Conservation (phyloP, 495 filamentous ascomycete species). For the Penicillium arizonense region DNA sequence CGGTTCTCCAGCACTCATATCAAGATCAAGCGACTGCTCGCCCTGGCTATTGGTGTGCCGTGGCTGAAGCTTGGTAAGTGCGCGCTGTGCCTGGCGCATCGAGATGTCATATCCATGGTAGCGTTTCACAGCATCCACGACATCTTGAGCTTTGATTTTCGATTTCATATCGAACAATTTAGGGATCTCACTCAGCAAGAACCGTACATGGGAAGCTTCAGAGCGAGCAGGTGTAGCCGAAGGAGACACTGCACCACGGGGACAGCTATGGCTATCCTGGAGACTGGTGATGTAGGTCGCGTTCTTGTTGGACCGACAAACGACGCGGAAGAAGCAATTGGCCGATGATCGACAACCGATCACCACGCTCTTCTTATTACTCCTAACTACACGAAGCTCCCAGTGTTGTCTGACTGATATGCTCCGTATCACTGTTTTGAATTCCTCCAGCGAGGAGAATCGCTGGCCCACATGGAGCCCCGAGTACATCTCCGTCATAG, state of each 20-base stretch:
- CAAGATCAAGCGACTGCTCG: slow-evolving; percentile 18
- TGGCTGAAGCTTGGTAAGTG: slow-evolving; percentile 41
- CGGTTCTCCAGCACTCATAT: slow-evolving; percentile 20
- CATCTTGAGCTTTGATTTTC: slow-evolving; percentile 40
- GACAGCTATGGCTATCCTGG: slow-evolving; percentile 45
- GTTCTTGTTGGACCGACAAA: slow-evolving; percentile 48
- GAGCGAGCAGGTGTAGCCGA: slow-evolving; percentile 41
- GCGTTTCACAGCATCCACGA: slow-evolving; percentile 45
- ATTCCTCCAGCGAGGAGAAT: slow-evolving; percentile 43
- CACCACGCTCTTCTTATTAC: slow-evolving; percentile 49
- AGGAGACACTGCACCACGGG: slow-evolving; percentile 31
- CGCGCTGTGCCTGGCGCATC: slow-evolving; percentile 45
- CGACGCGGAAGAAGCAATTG: slow-evolving; percentile 47
- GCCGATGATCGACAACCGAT: slow-evolving; percentile 42
- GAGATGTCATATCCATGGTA: slow-evolving; percentile 49
- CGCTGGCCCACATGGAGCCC: slow-evolving; percentile 46
- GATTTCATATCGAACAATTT: slow-evolving; percentile 46
- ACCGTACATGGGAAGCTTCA: slow-evolving; percentile 49
- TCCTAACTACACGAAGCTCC: slow-evolving; percentile 46
- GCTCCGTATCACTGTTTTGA: slow-evolving; percentile 42
- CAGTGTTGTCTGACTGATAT: slow-evolving; percentile 48
- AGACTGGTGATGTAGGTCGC: slow-evolving; percentile 48
- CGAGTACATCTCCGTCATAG: slow-evolving; percentile 46
- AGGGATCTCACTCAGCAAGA: slow-evolving; percentile 44
- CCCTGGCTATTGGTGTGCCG: slow-evolving; percentile 23